Evolutionary conservation across 2,329 filamentous ascomycete species (phyloP).

Genomic region (Beauveria scarabaeidicola): DNA sequence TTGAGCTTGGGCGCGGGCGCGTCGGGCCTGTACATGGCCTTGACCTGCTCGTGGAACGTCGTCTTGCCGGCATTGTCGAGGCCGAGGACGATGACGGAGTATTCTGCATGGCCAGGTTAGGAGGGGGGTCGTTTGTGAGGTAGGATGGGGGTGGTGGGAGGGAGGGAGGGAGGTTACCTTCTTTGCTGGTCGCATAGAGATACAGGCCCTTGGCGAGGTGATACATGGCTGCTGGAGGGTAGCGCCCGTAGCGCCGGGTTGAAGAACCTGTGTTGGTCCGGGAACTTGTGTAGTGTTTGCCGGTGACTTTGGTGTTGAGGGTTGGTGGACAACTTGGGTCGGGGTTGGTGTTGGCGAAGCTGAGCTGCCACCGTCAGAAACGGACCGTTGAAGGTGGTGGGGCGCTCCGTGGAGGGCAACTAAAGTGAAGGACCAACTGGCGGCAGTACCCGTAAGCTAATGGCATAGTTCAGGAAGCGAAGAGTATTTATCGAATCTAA

Average conservation of each 20-base stretch:
- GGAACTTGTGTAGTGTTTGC: not conserved
- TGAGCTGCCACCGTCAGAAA: not conserved
- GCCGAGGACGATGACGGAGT: conserved; percentile 92
- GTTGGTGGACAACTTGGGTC: not conserved
- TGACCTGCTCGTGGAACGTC: conserved; percentile 94
- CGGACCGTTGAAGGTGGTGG: not conserved
- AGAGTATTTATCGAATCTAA: no score
- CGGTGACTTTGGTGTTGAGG: not conserved
- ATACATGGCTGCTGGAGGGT: conserved; percentile 56
- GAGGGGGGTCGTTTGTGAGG: not conserved
- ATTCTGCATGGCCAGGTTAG: conserved; percentile 50
- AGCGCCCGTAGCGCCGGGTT: not conserved
- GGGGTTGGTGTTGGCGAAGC: not conserved
- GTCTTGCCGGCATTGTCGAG: conserved; percentile 98
- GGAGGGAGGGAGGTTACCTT: conserved; percentile 47
- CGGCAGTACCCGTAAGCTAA: no score
- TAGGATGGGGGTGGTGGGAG: conserved; percentile 2
- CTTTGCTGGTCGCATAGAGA: conserved; percentile 91
- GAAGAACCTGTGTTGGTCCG: not conserved
- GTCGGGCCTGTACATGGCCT: conserved; percentile 67
- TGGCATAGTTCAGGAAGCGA: no score
- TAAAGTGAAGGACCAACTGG: no score
- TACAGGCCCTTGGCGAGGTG: conserved; percentile 93
- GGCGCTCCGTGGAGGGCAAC: not conserved
- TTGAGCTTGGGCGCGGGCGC: conserved; percentile 60